Conservation (phyloP, 805 yeast species). For the Nakazawaea wickerhamii region DNA sequence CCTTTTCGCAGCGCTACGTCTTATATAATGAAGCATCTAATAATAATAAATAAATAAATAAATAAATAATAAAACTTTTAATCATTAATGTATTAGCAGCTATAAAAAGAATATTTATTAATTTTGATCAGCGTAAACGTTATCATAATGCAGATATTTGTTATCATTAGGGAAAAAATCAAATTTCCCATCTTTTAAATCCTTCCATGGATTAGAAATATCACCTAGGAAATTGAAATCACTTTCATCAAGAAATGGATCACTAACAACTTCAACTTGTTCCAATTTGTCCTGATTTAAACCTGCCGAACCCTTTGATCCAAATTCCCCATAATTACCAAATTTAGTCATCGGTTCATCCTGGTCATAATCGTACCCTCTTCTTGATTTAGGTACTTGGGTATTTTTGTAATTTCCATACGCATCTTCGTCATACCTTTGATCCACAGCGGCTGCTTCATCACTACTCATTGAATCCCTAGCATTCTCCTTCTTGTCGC, state of each 20-base stretch:
- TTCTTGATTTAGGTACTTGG: too few relatives aligned
- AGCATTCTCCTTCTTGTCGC: too few relatives aligned
- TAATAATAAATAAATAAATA: background rate
- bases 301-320: background rate
- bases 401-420: too few relatives aligned
- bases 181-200: background rate
- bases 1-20: background rate
- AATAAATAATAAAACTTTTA: background rate
- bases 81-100: too few relatives aligned
- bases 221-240: background rate
- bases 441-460: too few relatives aligned
- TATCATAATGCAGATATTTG: background rate
- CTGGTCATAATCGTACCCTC: too few relatives aligned
- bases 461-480: too few relatives aligned
- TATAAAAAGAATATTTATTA: too few relatives aligned
- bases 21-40: background rate
- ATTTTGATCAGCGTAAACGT: background rate
- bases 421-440: too few relatives aligned
- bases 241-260: background rate
- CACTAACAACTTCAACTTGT: background rate
- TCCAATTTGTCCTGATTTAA: background rate
- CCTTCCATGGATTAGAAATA: background rate
- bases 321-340: background rate
- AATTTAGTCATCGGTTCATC: too few relatives aligned
- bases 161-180: background rate